Conservation (phyloP, 2,329 filamentous ascomycete genomes). For the Colletotrichum endophyticum region DNA sequence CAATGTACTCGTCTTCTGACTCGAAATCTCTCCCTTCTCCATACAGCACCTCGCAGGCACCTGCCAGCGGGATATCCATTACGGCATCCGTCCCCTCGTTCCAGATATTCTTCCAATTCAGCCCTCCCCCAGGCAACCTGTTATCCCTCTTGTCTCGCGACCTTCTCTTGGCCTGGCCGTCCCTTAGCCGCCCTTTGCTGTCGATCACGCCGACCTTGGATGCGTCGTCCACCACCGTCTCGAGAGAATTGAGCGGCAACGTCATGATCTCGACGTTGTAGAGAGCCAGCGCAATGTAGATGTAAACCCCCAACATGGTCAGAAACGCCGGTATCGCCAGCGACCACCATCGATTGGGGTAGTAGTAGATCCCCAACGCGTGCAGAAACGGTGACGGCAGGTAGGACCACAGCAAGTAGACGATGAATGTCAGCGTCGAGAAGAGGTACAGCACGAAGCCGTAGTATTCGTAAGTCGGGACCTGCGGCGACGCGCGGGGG, state of each 20-base stretch:
- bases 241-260: slow-evolving; percentile 76
- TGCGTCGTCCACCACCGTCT: slow-evolving; percentile 91
- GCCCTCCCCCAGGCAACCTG: slow-evolving; percentile 39
- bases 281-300: slow-evolving; percentile 88
- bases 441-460: slow-evolving; percentile 97
- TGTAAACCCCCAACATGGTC: slow-evolving; percentile 87
- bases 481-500: slow-evolving; percentile 85
- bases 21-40: slow-evolving; percentile 56
- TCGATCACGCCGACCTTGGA: slow-evolving; percentile 87
- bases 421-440: slow-evolving; percentile 79
- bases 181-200: slow-evolving; percentile 60
- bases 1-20: slow-evolving; percentile 23
- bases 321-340: slow-evolving; percentile 90
- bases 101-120: slow-evolving; percentile 86
- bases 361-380: slow-evolving; percentile 93
- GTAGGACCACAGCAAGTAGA: slow-evolving; percentile 82
- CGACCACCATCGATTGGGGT: slow-evolving; percentile 97
- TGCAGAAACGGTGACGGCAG: slow-evolving; percentile 91
- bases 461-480: slow-evolving; percentile 99
- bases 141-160: slow-evolving; percentile 35
- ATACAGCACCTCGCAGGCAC: slow-evolving; percentile 94
- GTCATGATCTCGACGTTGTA: slow-evolving; percentile 94
- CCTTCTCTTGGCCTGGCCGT: slow-evolving; percentile 35
- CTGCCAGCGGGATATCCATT: slow-evolving; percentile 93
- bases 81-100: slow-evolving; percentile 94